phyloP scores from a whole-genome alignment of 148 eudicot species.

The Heliosperma pusillum region DNA sequence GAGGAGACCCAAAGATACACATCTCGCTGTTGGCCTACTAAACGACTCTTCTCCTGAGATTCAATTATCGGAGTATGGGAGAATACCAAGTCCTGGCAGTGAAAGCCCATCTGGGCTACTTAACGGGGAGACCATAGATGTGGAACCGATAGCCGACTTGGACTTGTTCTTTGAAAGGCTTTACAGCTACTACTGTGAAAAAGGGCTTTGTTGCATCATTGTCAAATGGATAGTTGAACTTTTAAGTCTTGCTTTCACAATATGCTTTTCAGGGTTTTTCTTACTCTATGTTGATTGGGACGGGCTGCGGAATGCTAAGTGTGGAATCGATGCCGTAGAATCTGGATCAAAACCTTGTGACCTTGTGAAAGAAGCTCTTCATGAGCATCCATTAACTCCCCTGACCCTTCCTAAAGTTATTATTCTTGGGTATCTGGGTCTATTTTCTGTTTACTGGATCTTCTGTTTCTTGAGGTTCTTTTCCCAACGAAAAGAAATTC shows the following conservation, averaged over 20 bases:
- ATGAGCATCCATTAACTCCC: slow-evolving; percentile 81
- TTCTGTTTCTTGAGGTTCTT: slow-evolving; percentile 89
- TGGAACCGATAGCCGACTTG: slow-evolving; percentile 79
- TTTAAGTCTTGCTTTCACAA: slow-evolving; percentile 82
- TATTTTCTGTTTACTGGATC: slow-evolving; percentile 73
- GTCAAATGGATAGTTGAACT: slow-evolving; percentile 97
- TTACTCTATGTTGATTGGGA: slow-evolving; percentile 90
- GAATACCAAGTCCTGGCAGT: slow-evolving; percentile 79
- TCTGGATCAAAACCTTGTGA: slow-evolving; percentile 83
- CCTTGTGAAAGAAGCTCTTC: slow-evolving; percentile 82
- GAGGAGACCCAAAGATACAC: slow-evolving; percentile 55
- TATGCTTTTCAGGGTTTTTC: slow-evolving; percentile 90
- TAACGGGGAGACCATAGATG: slow-evolving; percentile 73
- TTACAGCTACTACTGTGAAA: slow-evolving; percentile 89
- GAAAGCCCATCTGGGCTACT: slow-evolving; percentile 98
- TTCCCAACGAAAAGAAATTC: slow-evolving; percentile 74
- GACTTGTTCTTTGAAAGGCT: slow-evolving; percentile 90
- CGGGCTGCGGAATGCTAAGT: slow-evolving; percentile 90
- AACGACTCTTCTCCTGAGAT: slow-evolving; percentile 59
- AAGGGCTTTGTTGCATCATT: slow-evolving; percentile 98
- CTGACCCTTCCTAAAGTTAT: slow-evolving; percentile 66
- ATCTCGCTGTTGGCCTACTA: slow-evolving; percentile 57
- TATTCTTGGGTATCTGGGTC: slow-evolving; percentile 82
- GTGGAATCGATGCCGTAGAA: slow-evolving; percentile 96
- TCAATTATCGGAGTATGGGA: slow-evolving; percentile 72